phyloP scores from a whole-genome alignment of 2,329 filamentous ascomycete genomes.

The Diaporthe sp. region DNA sequence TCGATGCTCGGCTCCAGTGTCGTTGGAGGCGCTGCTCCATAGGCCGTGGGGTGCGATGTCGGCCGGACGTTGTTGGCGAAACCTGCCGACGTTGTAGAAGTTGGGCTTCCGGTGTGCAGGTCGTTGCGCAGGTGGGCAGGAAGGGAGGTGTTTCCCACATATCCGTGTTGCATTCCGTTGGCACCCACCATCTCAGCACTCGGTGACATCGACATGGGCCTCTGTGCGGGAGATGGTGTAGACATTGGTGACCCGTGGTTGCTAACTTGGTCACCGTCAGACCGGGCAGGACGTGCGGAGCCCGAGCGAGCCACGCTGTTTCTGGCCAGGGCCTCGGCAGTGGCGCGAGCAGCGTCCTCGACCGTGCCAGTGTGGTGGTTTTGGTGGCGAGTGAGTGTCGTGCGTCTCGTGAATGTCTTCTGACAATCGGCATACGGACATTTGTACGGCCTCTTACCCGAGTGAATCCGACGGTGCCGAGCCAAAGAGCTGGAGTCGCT shows the following conservation, averaged over 20 bases:
- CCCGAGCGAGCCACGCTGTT: conserved; percentile 48
- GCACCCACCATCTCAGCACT: conserved; percentile 78
- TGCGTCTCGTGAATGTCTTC: conserved; percentile 97
- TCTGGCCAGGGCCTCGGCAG: conserved; percentile 82
- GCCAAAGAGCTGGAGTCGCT: conserved; percentile 96
- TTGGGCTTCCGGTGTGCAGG: conserved; percentile 76
- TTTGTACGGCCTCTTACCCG: conserved; percentile 95
- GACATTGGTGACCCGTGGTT: conserved; percentile 79
- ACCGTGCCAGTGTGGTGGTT: conserved; percentile 96
- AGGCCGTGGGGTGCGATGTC: conserved; percentile 87
- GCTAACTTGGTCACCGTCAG: conserved; percentile 77
- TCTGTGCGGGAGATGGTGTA: conserved; percentile 85
- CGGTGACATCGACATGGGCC: conserved; percentile 83
- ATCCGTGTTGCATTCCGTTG: conserved; percentile 76
- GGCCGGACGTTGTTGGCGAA: conserved; percentile 70
- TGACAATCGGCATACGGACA: conserved; percentile 98
- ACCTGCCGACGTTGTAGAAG: conserved; percentile 72
- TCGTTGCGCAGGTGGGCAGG: conserved; percentile 85
- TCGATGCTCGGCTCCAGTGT: conserved; percentile 89
- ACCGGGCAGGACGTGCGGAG: conserved; percentile 63
- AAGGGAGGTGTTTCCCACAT: conserved; percentile 81
- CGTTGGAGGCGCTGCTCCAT: conserved; percentile 76
- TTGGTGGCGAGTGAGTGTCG: conserved; percentile 93
- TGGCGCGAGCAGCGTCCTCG: conserved; percentile 90
- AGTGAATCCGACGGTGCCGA: conserved; percentile 93